These are phyloP conservation scores for Saprolegnia parasitica DNA, from an alignment of 352 stramenopile species.

Conservation along the genomic window DNA sequence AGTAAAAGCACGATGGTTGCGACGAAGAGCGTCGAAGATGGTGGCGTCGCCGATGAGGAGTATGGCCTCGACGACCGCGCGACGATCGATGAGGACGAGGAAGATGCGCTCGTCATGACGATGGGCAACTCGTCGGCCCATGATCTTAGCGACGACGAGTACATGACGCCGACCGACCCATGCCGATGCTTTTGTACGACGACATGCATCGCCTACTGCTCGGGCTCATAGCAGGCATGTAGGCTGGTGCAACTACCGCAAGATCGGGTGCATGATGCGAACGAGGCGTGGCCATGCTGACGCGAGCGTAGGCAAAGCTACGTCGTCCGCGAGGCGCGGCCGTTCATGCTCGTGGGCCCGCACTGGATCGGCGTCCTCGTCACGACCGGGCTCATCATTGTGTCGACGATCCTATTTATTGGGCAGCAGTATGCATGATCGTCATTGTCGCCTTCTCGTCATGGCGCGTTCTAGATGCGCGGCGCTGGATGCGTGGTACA, in stretches of 20 bases:
- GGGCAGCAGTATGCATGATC: conserved; percentile 48
- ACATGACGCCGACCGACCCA: conserved; percentile 21
- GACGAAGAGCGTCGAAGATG: not conserved
- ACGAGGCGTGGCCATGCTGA: not conserved
- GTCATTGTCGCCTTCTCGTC: conserved; percentile 41
- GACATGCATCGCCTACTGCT: not conserved
- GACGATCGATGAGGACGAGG: conserved; percentile 18
- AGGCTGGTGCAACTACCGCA: conserved; percentile 25
- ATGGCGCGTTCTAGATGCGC: conserved; percentile 15
- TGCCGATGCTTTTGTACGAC: conserved; percentile 29
- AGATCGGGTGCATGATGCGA: conserved; percentile 19
- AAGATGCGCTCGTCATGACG: conserved; percentile 21
- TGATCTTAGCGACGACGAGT: conserved; percentile 20
- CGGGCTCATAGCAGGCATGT: not conserved
- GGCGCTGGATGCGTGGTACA: conserved; percentile 36
- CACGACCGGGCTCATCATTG: conserved; percentile 57
- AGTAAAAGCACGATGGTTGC: not conserved
- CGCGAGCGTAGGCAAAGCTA: conserved; percentile 22
- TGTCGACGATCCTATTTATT: conserved; percentile 57
- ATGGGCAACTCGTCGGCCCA: conserved; percentile 4
- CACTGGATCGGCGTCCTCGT: conserved; percentile 78
- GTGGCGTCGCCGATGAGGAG: not conserved
- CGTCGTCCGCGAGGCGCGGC: conserved; percentile 12
- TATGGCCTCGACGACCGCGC: conserved; percentile 1
- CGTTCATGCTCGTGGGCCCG: conserved; percentile 47